Conservation (phyloP, 1,284 basidiomycete species). For the Cryptococcus deneoformans region DNA sequence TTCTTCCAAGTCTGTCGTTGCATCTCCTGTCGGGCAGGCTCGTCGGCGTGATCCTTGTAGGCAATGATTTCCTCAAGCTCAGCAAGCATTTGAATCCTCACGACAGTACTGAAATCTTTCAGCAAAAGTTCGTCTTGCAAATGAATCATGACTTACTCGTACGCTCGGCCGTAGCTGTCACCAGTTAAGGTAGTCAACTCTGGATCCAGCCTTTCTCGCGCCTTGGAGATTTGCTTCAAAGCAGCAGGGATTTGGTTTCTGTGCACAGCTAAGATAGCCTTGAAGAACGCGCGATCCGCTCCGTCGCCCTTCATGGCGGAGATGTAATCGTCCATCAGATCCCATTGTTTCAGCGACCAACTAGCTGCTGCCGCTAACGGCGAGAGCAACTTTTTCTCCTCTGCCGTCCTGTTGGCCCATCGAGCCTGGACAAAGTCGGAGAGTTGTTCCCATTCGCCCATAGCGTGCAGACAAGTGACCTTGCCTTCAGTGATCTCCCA, state of each 20-base stretch:
- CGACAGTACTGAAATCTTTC: slow-evolving; percentile 67
- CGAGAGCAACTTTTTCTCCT: slow-evolving; percentile 87
- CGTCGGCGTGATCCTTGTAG: slow-evolving; percentile 93
- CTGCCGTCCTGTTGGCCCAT: slow-evolving; percentile 79
- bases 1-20: slow-evolving; percentile 96
- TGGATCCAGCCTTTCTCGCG: slow-evolving; percentile 89
- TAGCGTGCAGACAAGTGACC: slow-evolving; percentile 94
- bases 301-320: slow-evolving; percentile 91
- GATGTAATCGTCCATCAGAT: slow-evolving; percentile 98
- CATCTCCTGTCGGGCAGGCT: slow-evolving; percentile 80
- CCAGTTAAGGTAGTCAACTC: slow-evolving; percentile 91
- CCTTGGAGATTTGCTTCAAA: slow-evolving; percentile 83
- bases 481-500: slow-evolving; percentile 73
- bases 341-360: slow-evolving; percentile 97
- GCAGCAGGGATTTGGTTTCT: slow-evolving; percentile 94
- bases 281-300: slow-evolving; percentile 92
- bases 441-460: slow-evolving; percentile 97
- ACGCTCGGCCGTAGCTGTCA: slow-evolving; percentile 94
- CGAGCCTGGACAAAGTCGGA: slow-evolving; percentile 83
- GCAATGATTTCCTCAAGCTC: slow-evolving; percentile 97
- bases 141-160: slow-evolving; percentile 64
- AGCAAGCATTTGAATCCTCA: slow-evolving; percentile 97
- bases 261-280: slow-evolving; percentile 92
- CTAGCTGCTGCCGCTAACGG: slow-evolving; percentile 96
- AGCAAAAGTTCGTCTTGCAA: slow-evolving; percentile 10